Base-by-base conservation (phyloP, 2,329 filamentous ascomycete genomes). In the Colletotrichum euphorbiae region DNA sequence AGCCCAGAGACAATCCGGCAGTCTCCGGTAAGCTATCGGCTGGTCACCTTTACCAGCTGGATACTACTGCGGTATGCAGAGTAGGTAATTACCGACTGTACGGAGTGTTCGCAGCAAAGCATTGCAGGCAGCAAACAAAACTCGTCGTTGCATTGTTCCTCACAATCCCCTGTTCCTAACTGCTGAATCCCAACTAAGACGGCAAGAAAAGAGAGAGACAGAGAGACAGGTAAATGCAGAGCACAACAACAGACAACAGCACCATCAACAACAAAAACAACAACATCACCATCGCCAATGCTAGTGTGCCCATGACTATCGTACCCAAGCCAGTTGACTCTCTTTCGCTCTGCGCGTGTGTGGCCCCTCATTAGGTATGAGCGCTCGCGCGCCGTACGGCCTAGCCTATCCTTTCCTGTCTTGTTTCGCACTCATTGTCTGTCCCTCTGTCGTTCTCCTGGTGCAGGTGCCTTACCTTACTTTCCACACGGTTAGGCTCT, bases 61-160 rank as follows among this genome's bases (percentile, higher is more conserved):
- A 5, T 4, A 24, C 24, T 24, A 24, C 24, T 24, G 24, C 24
- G 33, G 33, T 38, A 38, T 13, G 33, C 33, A 11, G 33, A 38
- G 33, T 38, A 38, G 48, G 48, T 51, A n/a, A n/a, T n/a, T n/a
- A 51, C 48, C 8, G 48, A 15, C 19, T 28, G 15, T 24, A 15
- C n/a, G 48, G 21, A 51, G 21, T 28, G 48, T 28, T 28, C 9
- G 48, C 48, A 33, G 48, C 28, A 28, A 28, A 28, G 28, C 28
- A 31, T 31, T 24, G 48, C 33, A 38, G 51, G 38, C 17, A 28
- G 17, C 33, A 54, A 54, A 54, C 51, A 38, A 21, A 13, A 38
- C 51, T 24, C 54, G 38, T 57, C 54, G 19, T 57, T 19, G 38
- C 56, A 59, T 59, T 59, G 56, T 59, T 24, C 48, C 42, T 28